These are phyloP conservation scores for Microstroma glucosiphilum DNA, from an alignment of 1,284 basidiomycete species.

Conservation along the genomic window DNA sequence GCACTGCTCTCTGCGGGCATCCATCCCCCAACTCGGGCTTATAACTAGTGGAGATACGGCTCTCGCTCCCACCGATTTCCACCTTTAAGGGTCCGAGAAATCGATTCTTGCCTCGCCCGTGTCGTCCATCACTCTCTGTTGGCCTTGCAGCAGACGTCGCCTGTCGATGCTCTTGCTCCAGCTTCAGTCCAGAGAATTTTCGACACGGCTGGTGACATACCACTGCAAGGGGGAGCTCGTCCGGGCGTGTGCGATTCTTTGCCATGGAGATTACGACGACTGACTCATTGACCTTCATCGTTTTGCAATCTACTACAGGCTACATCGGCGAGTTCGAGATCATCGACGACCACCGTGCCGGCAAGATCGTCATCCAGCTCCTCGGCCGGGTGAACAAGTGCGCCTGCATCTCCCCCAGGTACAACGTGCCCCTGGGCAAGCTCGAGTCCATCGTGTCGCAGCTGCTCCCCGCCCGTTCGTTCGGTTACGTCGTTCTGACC, in stretches of 20 bases:
- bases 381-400: constrained; percentile 96
- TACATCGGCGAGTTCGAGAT: constrained; percentile 99
- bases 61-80: constrained; percentile 33
- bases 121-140: too few relatives aligned
- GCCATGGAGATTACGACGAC: too few relatives aligned
- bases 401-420: constrained; percentile 96
- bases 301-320: constrained; percentile 59
- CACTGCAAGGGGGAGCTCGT: too few relatives aligned
- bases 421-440: constrained; percentile 87
- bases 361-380: constrained; percentile 97
- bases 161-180: too few relatives aligned
- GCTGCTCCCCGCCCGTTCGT: constrained; percentile 64
- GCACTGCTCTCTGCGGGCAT: too few relatives aligned
- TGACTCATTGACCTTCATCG: too few relatives aligned
- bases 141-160: too few relatives aligned
- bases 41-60: constrained; percentile 49
- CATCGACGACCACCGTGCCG: constrained; percentile 97
- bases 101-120: constrained; percentile 16
- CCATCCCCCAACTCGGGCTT: constrained; percentile 29
- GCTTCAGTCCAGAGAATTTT: too few relatives aligned
- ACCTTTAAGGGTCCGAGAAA: constrained; percentile 51
- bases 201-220: too few relatives aligned
- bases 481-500: constrained; percentile 93
- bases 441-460: constrained; percentile 72
- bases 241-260: too few relatives aligned